Evolutionary conservation across 1,284 basidiomycete genomes (phyloP), one percentile per base, ranked within the genome.

Genomic region (Mrakiaceae sp.): DNA sequence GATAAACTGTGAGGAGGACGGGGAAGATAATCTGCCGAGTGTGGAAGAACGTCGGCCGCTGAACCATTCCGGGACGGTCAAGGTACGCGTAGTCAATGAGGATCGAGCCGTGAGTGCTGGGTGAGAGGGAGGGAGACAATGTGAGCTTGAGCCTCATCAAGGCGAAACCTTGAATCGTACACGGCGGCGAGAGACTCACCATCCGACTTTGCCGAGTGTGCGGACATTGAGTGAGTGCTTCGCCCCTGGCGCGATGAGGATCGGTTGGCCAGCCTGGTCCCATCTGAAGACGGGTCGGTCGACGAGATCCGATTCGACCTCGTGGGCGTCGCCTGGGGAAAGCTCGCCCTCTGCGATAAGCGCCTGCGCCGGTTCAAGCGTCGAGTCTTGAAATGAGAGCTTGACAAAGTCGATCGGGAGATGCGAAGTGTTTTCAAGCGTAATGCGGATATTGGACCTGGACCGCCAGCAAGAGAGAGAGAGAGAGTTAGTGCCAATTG

Each of bases 1-100:
- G 88, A 72, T 94, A 94, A 2, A 98, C 93, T 0, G 90, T 94
- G 66, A 96, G 86, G 69, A 88, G 81, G 66, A 98, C 81, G 6
- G 90, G 87, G 72, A 91, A 88, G 12, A 86, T 83, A 62, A 96
- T 75, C 68, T 88, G 87, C 42, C 94, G 85, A 9, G 89, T 85
- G 74, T 90, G 83, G 75, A 97, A 94, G 3, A 49, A 60, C 6
- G 43, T 47, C 57, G 51, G 58, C 39, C 12, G 55, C 14, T 40
- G 64, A 42, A 27, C 57, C 77, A 70, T 60, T 72, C 70, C 40
- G 77, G 69, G 46, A 63, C 61, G 44, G 57, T 48, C n/a, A 60
- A 85, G 77, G 72, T 84, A 81, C 7, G 88, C 87, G 73, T 98
- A 98, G 52, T 92, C 89, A 60, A 95, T 80, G 66, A 86, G 83